A percentile compares a stretch with the other conserved stretches of the same genome.
Conservation (phyloP, 371 early-diverging fungal species). For the Caulochytrium protostelioides region DNA sequence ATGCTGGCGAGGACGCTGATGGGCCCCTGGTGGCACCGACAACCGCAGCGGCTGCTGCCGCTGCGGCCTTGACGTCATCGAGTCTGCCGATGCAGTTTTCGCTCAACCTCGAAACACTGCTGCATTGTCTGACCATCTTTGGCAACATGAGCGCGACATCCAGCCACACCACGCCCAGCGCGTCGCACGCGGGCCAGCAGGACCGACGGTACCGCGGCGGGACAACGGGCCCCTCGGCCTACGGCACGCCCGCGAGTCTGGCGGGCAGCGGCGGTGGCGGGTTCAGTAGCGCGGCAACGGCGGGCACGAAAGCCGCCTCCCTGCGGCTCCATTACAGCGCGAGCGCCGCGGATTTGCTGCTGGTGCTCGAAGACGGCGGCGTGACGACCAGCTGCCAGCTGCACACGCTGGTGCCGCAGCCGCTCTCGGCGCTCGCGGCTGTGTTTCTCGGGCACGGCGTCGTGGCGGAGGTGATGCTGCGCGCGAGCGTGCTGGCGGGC, state of each 20-base stretch:
- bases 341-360: conserved; percentile 10
- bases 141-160: conserved; percentile 8
- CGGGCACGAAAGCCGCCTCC: not conserved
- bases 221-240: not conserved
- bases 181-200: not conserved
- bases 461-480: conserved; percentile 20
- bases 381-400: conserved; percentile 21
- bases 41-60: no score
- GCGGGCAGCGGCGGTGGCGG: conserved; percentile 1
- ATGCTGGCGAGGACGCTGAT: conserved; percentile 1
- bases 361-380: conserved; percentile 19
- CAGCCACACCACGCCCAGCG: not conserved
- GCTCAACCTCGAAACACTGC: conserved; percentile 15
- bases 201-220: not conserved
- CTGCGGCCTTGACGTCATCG: no score
- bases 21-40: no score
- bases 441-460: conserved; percentile 10
- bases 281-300: not conserved
- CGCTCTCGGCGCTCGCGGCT: conserved; percentile 9
- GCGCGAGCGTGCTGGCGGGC: conserved; percentile 11
- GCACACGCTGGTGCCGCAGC: conserved; percentile 16
- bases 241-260: not conserved
- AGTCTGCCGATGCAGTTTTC: conserved; percentile 10
- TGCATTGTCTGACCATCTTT: conserved; percentile 25
- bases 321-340: conserved; percentile 13